Evolutionary conservation across 805 yeast genomes (phyloP), one percentile per base, ranked within the genome.

Genomic region (Zygoascus flipseniorum): DNA sequence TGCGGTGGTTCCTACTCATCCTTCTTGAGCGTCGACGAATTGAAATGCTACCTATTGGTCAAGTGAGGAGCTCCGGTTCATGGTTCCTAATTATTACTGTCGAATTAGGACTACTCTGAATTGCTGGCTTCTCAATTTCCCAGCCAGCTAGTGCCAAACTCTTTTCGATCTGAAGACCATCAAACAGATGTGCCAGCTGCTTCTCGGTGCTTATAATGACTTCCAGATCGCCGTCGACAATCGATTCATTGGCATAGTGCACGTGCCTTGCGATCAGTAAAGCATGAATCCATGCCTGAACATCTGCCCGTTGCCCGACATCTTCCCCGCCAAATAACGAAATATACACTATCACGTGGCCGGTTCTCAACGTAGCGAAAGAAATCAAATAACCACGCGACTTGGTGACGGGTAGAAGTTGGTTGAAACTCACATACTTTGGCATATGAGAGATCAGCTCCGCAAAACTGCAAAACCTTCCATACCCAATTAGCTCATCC

Each of bases 241-340:
- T 19, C 2, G 32, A 14, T 8, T 9, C 45, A 9, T 48, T 26
- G 14, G 18, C 26, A 26, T 32, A n/a, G 32, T 31, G 31, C 31
- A 54, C 23, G 14, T 47, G 31, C 23, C 41, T 45, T 42, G 63
- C 66, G 10, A 65, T 47, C 18, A 60, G 49, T 32, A 64, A 58
- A 26, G 66, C 68, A 52, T 64, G 69, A 14, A 55, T 62, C 69
- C 69, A 65, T 6, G 66, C 67, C 18, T 58, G 56, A 28, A 62
- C 42, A 18, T 60, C 67, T 5, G 49, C 49, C 13, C 32, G 41
- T 3, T 11, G 35, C 31, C 16, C 31, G 6, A 31, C 20, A 20
- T 45, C 28, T 23, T 47, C 48, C 11, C 43, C 56, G 50, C 46
- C 48, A 14, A 59, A 20, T 35, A 65, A 53, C 45, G 63, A 59